Evolutionary conservation across 345 rosid genomes (phyloP), one percentile per base, ranked within the genome.

Genomic region (Trapa incisa): DNA sequence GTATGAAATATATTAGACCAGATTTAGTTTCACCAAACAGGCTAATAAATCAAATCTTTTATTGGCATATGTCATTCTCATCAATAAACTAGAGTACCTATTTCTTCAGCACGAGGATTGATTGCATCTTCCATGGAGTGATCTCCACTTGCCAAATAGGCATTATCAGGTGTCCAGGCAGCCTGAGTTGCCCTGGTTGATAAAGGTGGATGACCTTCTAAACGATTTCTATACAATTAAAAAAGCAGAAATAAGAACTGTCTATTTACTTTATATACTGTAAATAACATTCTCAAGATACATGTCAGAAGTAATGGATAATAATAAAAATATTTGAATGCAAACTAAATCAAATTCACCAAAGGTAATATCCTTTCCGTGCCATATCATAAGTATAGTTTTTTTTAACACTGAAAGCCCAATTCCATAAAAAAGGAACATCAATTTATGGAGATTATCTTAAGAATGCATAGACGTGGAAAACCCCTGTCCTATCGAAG

Each of bases 101-200:
- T 48, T 37, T 32, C 67, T 13, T 29, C 77, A 61, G 73, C 65
- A 65, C 45, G 80, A 65, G 67, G 54, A 56, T 71, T 74, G 68
- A 69, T 66, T 70, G 73, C 79, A 82, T 57, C 61, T 65, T 68
- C 82, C 36, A 77, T 53, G 37, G 68, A 57, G 61, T 79, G 77
- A 70, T 70, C 73, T 73, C 75, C 45, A n/a, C 78, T 72, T 33
- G 71, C 82, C 73, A 71, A 78, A 66, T 54, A 65, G 78, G 13
- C 72, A 67, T 72, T 79, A 70, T 76, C 75, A 53, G 48, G 68
- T 1, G 83, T 76, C 99, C 97, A 94, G 10, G 97, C 99, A 65
- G 96, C 96, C 67, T 58, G 78, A 70, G 91, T 85, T 70, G 96
- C 99, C 76, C 97, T 86, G 64, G 86, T 77, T 69, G 86, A 85